Conservation (phyloP, 2,329 filamentous ascomycete species). For the Botryotinia narcissicola region DNA sequence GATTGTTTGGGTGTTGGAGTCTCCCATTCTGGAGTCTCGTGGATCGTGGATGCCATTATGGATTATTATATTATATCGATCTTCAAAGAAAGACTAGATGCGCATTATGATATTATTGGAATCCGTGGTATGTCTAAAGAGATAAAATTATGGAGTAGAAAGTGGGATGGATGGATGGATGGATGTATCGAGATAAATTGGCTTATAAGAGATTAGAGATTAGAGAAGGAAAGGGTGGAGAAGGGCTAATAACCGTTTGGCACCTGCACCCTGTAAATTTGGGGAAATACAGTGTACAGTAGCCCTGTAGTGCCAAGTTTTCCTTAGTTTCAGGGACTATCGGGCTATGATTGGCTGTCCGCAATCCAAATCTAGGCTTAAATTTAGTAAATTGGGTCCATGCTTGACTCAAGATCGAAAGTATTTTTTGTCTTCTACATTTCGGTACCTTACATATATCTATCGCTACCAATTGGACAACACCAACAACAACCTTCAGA, state of each 20-base stretch:
- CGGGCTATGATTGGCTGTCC: neutral
- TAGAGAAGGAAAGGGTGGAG: neutral
- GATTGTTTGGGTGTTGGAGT: slow-evolving; percentile 21
- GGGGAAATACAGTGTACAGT: neutral
- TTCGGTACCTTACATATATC: neutral
- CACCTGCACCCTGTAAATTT: neutral
- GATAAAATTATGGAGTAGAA: neutral
- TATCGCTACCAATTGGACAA: neutral
- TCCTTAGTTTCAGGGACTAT: neutral
- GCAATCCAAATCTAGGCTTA: neutral
- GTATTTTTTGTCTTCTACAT: neutral
- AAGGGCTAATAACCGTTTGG: neutral
- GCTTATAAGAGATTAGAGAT: neutral
- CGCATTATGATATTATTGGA: neutral
- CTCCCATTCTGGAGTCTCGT: slow-evolving; percentile 34
- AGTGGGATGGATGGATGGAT: neutral
- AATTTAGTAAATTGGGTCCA: neutral
- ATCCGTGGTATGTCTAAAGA: neutral
- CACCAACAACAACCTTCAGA: neutral
- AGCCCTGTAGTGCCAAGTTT: neutral
- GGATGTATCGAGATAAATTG: slow-evolving; percentile 4
- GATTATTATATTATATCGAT: neutral
- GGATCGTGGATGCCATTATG: slow-evolving; percentile 24
- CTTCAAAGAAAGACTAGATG: neutral
- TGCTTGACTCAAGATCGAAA: neutral